Evolutionary conservation across 306 rosid genomes (phyloP).

Genomic region (Luffa acutangula): DNA sequence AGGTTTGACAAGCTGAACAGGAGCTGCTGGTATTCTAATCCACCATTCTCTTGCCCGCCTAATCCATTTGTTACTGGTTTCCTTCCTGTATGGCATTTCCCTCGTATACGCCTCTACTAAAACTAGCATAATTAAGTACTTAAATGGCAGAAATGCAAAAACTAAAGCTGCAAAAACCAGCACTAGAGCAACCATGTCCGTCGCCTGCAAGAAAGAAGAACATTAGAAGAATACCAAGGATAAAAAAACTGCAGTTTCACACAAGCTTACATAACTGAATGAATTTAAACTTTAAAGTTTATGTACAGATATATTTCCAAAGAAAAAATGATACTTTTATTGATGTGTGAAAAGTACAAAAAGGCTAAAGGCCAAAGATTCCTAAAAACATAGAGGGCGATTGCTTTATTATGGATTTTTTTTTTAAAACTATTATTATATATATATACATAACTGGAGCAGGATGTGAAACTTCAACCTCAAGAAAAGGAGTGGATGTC

Average conservation of each 20-base stretch:
- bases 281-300: background rate
- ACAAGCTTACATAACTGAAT: background rate
- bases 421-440: background rate
- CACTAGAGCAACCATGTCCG: conserved; percentile 53
- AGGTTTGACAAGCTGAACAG: conserved; percentile 59
- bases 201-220: conserved; percentile 44
- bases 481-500: background rate
- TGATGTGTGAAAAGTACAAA: background rate
- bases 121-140: conserved; percentile 33
- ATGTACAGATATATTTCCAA: too few species aligned
- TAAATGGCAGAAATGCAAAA: conserved; percentile 57
- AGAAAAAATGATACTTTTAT: background rate
- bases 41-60: conserved; percentile 90
- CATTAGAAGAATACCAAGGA: background rate
- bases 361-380: background rate
- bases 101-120: conserved; percentile 67
- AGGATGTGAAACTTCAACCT: background rate
- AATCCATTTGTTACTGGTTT: conserved; percentile 43
- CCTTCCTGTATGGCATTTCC: conserved; percentile 73
- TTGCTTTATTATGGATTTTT: background rate
- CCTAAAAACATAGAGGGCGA: background rate
- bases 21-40: conserved; percentile 94
- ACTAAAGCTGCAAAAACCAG: conserved; percentile 48
- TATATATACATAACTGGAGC: background rate
- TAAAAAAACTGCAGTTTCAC: background rate